A percentile compares a stretch with the other conserved stretches of the same genome.
These are phyloP conservation scores for Alternaria conjuncta DNA, from an alignment of 2,329 filamentous ascomycete species.

Conservation along the genomic window DNA sequence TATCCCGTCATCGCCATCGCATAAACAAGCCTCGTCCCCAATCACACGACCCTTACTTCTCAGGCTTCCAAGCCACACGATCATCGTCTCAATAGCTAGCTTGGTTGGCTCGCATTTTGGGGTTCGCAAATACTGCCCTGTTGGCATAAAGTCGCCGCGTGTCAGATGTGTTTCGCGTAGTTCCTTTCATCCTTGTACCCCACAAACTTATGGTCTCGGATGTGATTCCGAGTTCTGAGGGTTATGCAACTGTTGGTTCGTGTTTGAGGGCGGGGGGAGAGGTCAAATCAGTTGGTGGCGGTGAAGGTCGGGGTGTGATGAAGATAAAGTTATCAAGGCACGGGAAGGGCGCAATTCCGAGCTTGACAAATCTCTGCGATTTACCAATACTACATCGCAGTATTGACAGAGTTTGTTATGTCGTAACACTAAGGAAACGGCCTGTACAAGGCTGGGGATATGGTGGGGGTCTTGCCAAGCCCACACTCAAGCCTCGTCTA, in stretches of 20 bases:
- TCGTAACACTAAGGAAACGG: not conserved
- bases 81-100: not conserved
- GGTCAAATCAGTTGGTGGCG: not conserved
- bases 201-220: not conserved
- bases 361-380: not conserved
- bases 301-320: not conserved
- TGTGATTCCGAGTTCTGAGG: not conserved
- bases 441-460: not conserved
- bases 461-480: not conserved
- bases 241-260: not conserved
- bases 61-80: not conserved
- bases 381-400: not conserved
- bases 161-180: not conserved
- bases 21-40: not conserved
- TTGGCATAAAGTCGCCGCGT: not conserved
- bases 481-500: not conserved
- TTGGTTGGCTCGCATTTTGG: not conserved
- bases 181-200: not conserved
- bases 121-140: constrained; percentile 1
- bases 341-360: not conserved
- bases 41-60: not conserved
- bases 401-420: not conserved
- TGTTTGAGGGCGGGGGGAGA: not conserved
- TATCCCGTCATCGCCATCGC: not conserved
- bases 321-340: not conserved